phyloP scores from a whole-genome alignment of 345 rosid genomes.

The Euphorbia lathyris region DNA sequence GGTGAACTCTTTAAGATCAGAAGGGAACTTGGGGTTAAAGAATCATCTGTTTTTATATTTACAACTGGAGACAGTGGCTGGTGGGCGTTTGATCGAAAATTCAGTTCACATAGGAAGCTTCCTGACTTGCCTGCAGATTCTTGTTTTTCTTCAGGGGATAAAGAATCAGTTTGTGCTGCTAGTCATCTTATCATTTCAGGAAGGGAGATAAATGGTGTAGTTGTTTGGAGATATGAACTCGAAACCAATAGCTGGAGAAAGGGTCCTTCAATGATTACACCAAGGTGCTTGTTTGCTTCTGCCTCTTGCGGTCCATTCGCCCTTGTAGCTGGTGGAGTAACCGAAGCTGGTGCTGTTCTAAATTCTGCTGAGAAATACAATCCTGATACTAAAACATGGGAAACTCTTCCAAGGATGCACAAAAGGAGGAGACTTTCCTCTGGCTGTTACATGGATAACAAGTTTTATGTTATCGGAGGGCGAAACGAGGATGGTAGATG shows the following conservation, averaged over 20 bases:
- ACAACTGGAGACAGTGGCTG: slow-evolving; percentile 66
- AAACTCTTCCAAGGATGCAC: slow-evolving; percentile 50
- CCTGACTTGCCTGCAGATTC: slow-evolving; percentile 64
- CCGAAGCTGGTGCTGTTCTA: slow-evolving; percentile 34
- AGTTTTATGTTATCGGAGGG: slow-evolving; percentile 79
- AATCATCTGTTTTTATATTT: slow-evolving; percentile 72
- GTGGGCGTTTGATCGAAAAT: slow-evolving; percentile 62
- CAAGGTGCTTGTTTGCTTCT: slow-evolving; percentile 77
- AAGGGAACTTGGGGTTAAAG: slow-evolving; percentile 48
- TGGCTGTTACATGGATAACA: slow-evolving; percentile 66
- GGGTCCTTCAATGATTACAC: slow-evolving; percentile 65
- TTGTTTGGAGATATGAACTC: slow-evolving; percentile 69
- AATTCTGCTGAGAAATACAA: slow-evolving; percentile 64
- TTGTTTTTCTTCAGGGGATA: slow-evolving; percentile 59
- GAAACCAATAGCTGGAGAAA: slow-evolving; percentile 68
- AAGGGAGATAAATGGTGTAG: slow-evolving; percentile 48
- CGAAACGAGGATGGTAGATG: slow-evolving; percentile 40
- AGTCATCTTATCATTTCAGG: slow-evolving; percentile 81
- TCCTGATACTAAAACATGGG: slow-evolving; percentile 68
- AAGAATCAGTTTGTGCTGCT: slow-evolving; percentile 77
- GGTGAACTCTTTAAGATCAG: slow-evolving; percentile 73
- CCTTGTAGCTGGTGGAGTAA: slow-evolving; percentile 76
- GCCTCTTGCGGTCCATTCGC: slow-evolving; percentile 60
- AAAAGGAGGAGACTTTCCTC: slow-evolving; percentile 56
- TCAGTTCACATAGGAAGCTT: slow-evolving; percentile 46